These are phyloP conservation scores for Agrocybe chaxingu DNA, from an alignment of 768 basidiomycete species.

Conservation along the genomic window DNA sequence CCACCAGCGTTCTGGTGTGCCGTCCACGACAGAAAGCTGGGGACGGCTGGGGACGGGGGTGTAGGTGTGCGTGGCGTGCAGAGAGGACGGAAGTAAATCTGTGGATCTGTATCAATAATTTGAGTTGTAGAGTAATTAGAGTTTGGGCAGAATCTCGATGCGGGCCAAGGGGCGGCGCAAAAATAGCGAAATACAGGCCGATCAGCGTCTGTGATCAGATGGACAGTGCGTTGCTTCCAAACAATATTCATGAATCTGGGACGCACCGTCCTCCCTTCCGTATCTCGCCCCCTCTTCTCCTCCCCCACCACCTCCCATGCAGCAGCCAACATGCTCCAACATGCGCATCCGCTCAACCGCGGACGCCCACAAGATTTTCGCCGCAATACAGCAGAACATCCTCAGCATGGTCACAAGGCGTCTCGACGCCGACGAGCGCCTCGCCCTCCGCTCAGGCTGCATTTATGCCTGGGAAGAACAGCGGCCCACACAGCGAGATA, in stretches of 20 bases:
- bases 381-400: slow-evolving; percentile 57
- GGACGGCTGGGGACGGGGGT: too few species aligned
- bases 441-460: slow-evolving; percentile 50
- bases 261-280: slow-evolving; percentile 11
- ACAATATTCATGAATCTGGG: slow-evolving; percentile 8
- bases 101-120: slow-evolving; percentile 20
- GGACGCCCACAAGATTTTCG: slow-evolving; percentile 82
- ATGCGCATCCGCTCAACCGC: slow-evolving; percentile 72
- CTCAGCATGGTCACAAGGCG: slow-evolving; percentile 75
- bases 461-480: slow-evolving; percentile 74
- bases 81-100: slow-evolving; percentile 12
- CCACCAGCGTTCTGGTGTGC: slow-evolving; percentile 17
- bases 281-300: slow-evolving; percentile 12
- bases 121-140: slow-evolving; percentile 56
- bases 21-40: slow-evolving; percentile 5
- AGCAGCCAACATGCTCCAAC: slow-evolving; percentile 70
- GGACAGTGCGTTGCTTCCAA: slow-evolving; percentile 11
- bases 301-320: slow-evolving; percentile 36
- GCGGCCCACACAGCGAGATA: slow-evolving; percentile 68
- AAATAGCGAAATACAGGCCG: slow-evolving; percentile 2
- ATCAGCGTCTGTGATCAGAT: slow-evolving; percentile 8
- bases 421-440: slow-evolving; percentile 73
- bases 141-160: slow-evolving; percentile 43
- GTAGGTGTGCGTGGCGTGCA: background rate
- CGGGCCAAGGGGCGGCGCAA: slow-evolving; percentile 3